Evolutionary conservation across 2,329 filamentous ascomycete species (phyloP).

Genomic region (Monosporascus sp.): DNA sequence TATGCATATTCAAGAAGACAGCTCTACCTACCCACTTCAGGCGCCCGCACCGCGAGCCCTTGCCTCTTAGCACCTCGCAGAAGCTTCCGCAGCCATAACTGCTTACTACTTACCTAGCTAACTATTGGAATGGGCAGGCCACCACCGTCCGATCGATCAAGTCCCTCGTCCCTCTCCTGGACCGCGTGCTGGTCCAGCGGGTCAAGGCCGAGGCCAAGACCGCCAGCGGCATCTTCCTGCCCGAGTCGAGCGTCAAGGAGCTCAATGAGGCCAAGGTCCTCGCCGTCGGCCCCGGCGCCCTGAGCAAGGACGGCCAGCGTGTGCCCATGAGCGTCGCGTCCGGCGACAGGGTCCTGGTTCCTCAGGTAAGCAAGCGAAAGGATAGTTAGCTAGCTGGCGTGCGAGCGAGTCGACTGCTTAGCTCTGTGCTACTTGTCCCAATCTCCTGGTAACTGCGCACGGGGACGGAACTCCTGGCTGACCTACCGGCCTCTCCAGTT

Average conservation of each 20-base stretch:
- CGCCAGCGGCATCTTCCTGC: slow-evolving; percentile 93
- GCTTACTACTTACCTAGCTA: too few relatives aligned
- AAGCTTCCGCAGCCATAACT: too few relatives aligned
- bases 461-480: not conserved
- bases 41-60: too few relatives aligned
- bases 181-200: slow-evolving; percentile 97
- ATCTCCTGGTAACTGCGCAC: too few relatives aligned
- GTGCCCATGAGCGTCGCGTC: slow-evolving; percentile 74
- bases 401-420: too few relatives aligned
- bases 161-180: slow-evolving; percentile 88
- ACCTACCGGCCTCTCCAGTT: slow-evolving; percentile 50
- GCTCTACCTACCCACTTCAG: too few relatives aligned
- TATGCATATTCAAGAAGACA: too few relatives aligned
- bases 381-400: too few relatives aligned
- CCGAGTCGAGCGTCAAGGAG: slow-evolving; percentile 95
- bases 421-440: too few relatives aligned
- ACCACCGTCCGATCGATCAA: slow-evolving; percentile 91
- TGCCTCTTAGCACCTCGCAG: too few relatives aligned
- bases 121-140: slow-evolving; percentile 35
- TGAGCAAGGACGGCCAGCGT: slow-evolving; percentile 87
- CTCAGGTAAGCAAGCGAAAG: slow-evolving; percentile 56
- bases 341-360: slow-evolving; percentile 93
- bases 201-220: slow-evolving; percentile 97
- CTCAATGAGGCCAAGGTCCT: slow-evolving; percentile 96
- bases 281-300: slow-evolving; percentile 82